phyloP scores from a whole-genome alignment of 2,329 filamentous ascomycete species.

The Aureobasidium sp. region DNA sequence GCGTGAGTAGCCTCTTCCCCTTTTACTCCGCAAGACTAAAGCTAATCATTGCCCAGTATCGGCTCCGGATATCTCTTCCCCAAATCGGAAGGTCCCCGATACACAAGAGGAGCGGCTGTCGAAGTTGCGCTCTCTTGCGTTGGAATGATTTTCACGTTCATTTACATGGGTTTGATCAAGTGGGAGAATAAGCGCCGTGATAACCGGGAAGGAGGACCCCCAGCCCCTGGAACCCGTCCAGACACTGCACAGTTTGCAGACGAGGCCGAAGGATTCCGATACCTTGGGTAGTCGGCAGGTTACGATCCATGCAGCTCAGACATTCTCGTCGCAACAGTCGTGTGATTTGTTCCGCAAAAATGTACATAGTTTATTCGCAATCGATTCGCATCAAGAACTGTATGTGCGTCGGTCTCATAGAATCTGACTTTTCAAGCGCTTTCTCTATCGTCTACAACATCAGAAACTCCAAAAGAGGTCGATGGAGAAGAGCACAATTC shows the following conservation, averaged over 20 bases:
- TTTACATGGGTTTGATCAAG: constrained; percentile 13
- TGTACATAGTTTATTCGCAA: background rate
- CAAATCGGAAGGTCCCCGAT: background rate
- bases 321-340: background rate
- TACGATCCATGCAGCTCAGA: background rate
- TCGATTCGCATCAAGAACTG: background rate
- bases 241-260: constrained; percentile 13
- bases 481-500: too few species aligned
- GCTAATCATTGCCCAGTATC: background rate
- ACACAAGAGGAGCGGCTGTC: constrained; percentile 8
- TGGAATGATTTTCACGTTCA: constrained; percentile 11
- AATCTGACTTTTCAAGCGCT: too few species aligned
- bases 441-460: too few species aligned
- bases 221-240: constrained; percentile 4
- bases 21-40: background rate
- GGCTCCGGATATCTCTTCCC: background rate
- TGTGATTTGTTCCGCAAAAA: background rate
- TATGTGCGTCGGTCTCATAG: too few species aligned
- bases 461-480: too few species aligned
- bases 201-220: constrained; percentile 10
- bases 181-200: constrained; percentile 13
- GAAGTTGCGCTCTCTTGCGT: constrained; percentile 10
- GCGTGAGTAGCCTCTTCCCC: background rate
- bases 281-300: background rate
- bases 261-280: constrained; percentile 13